A percentile compares a stretch with the other conserved stretches of the same genome.
phyloP scores from a whole-genome alignment of 148 eudicot species.

The Fagopyrum tataricum region DNA sequence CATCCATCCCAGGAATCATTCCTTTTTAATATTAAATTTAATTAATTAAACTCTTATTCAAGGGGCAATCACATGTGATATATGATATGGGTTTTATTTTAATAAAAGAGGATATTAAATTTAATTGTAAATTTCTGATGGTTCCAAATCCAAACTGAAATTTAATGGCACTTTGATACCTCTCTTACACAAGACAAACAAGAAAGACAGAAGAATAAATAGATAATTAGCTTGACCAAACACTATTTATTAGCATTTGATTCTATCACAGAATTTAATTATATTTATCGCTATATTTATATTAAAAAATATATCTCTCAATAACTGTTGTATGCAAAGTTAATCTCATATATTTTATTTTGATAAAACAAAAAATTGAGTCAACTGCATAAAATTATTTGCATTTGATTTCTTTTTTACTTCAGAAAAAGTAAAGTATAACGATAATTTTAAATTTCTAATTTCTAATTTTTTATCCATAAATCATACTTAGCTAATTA shows the following conservation, averaged over 20 bases:
- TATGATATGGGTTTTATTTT: background rate
- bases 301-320: no score
- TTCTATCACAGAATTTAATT: background rate
- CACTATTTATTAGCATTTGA: background rate
- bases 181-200: background rate
- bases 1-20: conserved; percentile 6
- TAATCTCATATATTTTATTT: no score
- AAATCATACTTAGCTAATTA: no score
- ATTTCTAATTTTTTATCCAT: no score
- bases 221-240: background rate
- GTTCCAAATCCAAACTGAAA: background rate
- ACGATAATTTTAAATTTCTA: no score
- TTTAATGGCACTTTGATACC: background rate
- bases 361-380: no score
- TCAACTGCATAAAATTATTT: no score
- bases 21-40: background rate
- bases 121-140: background rate
- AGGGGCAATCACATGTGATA: conserved; percentile 6
- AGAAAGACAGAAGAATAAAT: background rate
- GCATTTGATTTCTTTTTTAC: no score
- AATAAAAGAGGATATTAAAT: background rate
- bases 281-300: no score
- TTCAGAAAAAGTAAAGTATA: no score
- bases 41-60: background rate
- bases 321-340: no score